Percentiles rank a stretch among this genome's conserved stretches.
phyloP scores from a whole-genome alignment of 2,329 filamentous ascomycete genomes.

The Botrytis fabae region DNA sequence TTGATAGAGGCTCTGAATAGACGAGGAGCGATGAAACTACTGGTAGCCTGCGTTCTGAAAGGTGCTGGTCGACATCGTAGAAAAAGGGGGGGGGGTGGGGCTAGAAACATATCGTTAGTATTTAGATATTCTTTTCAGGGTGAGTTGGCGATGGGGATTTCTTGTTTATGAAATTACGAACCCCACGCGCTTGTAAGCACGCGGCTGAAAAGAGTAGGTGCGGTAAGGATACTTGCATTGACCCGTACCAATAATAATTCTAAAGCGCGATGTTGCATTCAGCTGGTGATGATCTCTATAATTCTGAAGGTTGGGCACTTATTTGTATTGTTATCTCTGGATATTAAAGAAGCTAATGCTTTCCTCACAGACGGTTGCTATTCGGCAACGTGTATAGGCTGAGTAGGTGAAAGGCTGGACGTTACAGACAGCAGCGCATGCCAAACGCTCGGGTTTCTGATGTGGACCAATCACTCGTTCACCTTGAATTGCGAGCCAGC shows the following conservation, averaged over 20 bases:
- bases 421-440: neutral
- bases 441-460: neutral
- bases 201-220: neutral
- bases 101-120: too few species aligned
- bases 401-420: neutral
- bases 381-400: neutral
- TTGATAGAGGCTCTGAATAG: neutral
- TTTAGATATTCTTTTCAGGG: neutral
- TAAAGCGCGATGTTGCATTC: neutral
- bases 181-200: neutral
- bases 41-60: neutral
- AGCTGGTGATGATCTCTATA: neutral
- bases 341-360: neutral
- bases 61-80: neutral
- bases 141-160: neutral
- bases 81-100: neutral
- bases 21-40: neutral
- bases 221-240: neutral
- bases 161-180: neutral
- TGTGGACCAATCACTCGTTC: neutral
- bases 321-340: neutral
- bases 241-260: neutral
- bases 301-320: neutral
- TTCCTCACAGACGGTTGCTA: neutral
- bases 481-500: accelerated